phyloP scores from a whole-genome alignment of 1,139 yeast genomes.

The Fermentozyma sake region DNA sequence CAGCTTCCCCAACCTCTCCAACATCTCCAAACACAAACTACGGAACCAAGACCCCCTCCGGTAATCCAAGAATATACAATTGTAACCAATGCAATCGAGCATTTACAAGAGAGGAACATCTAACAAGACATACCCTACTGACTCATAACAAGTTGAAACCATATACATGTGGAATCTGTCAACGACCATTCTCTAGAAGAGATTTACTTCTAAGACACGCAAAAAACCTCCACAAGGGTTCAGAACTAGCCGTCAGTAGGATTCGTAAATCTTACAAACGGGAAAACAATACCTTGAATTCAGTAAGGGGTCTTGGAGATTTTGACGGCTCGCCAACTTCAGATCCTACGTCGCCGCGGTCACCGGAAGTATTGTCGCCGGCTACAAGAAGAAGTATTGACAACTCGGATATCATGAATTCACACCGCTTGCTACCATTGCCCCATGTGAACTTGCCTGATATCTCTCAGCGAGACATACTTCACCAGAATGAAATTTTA shows the following conservation, averaged over 20 bases:
- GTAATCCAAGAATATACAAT: constrained; percentile 41
- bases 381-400: constrained; percentile 8
- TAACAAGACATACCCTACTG: constrained; percentile 40
- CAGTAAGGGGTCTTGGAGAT: too few species aligned
- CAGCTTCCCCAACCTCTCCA: too few species aligned
- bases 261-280: constrained; percentile 37
- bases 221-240: constrained; percentile 28
- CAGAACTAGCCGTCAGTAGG: constrained; percentile 40
- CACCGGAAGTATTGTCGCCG: constrained; percentile 3
- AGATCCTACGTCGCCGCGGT: constrained; percentile 3
- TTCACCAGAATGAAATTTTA: constrained; percentile 1
- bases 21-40: too few species aligned
- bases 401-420: constrained; percentile 5
- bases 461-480: constrained; percentile 2
- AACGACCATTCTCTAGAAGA: constrained; percentile 26
- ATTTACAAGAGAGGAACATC: constrained; percentile 46
- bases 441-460: constrained; percentile 1
- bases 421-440: constrained; percentile 1
- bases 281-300: constrained; percentile 6
- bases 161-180: constrained; percentile 30
- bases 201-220: constrained; percentile 30
- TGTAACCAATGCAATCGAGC: constrained; percentile 44
- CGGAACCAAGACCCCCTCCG: constrained; percentile 44
- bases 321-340: background rate
- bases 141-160: constrained; percentile 48